phyloP scores from a whole-genome alignment of 2,329 filamentous ascomycete species.

The Penicillium sp. region DNA sequence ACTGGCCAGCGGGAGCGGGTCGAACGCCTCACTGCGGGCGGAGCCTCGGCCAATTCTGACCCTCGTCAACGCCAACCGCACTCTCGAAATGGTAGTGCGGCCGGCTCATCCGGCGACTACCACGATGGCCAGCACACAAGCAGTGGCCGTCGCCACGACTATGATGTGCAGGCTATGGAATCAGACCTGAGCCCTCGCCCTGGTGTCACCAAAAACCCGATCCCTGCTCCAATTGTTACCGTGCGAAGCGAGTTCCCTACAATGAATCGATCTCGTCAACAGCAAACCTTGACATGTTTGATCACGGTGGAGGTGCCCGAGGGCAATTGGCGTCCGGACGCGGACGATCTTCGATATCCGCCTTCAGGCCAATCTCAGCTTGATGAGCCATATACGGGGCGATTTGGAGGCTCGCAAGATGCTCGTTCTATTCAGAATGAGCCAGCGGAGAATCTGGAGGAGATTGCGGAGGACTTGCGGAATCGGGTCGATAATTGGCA shows the following conservation, averaged over 20 bases:
- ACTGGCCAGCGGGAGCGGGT: slow-evolving; percentile 49
- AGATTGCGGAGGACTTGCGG: slow-evolving; percentile 83
- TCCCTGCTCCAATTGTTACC: slow-evolving; percentile 87
- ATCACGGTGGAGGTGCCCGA: slow-evolving; percentile 93
- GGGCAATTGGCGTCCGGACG: slow-evolving; percentile 84
- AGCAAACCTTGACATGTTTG: slow-evolving; percentile 91
- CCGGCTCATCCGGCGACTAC: slow-evolving; percentile 77
- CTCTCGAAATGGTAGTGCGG: slow-evolving; percentile 75
- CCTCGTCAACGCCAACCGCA: slow-evolving; percentile 54
- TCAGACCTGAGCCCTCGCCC: slow-evolving; percentile 73
- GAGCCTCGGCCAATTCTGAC: slow-evolving; percentile 21
- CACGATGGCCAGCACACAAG: slow-evolving; percentile 72
- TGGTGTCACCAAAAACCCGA: slow-evolving; percentile 75
- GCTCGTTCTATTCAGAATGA: slow-evolving; percentile 72
- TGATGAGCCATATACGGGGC: slow-evolving; percentile 58
- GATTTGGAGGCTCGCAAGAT: slow-evolving; percentile 47
- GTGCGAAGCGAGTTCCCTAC: slow-evolving; percentile 97
- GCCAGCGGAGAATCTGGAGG: slow-evolving; percentile 73
- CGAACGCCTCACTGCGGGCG: slow-evolving; percentile 47
- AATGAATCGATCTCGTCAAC: slow-evolving; percentile 85
- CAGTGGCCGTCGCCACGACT: slow-evolving; percentile 78
- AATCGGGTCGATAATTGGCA: slow-evolving; percentile 98
- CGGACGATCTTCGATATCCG: slow-evolving; percentile 70
- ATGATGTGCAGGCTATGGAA: slow-evolving; percentile 96
- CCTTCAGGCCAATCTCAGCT: slow-evolving; percentile 56